phyloP scores from a whole-genome alignment of 225 moss, liverwort and hornwort species.

The Bryum argenteum region DNA sequence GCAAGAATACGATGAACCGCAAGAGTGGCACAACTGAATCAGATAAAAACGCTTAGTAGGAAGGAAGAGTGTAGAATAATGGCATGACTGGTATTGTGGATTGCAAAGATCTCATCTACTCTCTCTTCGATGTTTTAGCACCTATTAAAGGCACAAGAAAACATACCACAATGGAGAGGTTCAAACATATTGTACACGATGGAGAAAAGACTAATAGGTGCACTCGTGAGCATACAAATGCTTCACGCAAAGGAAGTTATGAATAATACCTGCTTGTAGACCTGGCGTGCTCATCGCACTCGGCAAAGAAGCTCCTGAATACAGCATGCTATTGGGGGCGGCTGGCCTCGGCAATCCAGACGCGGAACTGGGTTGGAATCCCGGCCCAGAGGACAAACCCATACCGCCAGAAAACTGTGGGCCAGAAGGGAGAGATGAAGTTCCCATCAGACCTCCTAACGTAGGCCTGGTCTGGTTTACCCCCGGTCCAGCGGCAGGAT shows the following conservation, averaged over 20 bases:
- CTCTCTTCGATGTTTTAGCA: slow-evolving; percentile 7
- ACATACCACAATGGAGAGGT: slow-evolving; percentile 5
- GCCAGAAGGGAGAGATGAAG: slow-evolving; percentile 50
- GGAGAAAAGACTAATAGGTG: slow-evolving; percentile 6
- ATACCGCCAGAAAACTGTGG: slow-evolving; percentile 36
- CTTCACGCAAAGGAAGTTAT: slow-evolving; percentile 11
- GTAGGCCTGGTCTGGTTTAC: slow-evolving; percentile 51
- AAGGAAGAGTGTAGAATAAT: background rate
- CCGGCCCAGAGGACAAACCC: slow-evolving; percentile 39
- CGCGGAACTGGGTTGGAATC: slow-evolving; percentile 47
- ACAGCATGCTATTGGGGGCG: slow-evolving; percentile 38
- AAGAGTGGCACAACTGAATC: background rate
- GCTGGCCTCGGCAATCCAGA: slow-evolving; percentile 46
- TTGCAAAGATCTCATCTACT: slow-evolving; percentile 15
- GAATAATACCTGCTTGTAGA: slow-evolving; percentile 51
- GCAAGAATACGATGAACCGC: background rate
- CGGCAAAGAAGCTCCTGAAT: slow-evolving; percentile 39
- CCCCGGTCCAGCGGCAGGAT: slow-evolving; percentile 52
- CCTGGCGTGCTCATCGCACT: slow-evolving; percentile 48
- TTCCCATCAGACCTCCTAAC: slow-evolving; percentile 54
- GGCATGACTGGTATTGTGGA: slow-evolving; percentile 1
- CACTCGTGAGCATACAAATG: background rate
- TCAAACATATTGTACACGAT: slow-evolving; percentile 11
- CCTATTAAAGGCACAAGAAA: background rate
- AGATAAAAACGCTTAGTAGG: background rate